Evolutionary conservation across 169 alveolate genomes (phyloP).

Genomic region (Cryptosporidium sp.): DNA sequence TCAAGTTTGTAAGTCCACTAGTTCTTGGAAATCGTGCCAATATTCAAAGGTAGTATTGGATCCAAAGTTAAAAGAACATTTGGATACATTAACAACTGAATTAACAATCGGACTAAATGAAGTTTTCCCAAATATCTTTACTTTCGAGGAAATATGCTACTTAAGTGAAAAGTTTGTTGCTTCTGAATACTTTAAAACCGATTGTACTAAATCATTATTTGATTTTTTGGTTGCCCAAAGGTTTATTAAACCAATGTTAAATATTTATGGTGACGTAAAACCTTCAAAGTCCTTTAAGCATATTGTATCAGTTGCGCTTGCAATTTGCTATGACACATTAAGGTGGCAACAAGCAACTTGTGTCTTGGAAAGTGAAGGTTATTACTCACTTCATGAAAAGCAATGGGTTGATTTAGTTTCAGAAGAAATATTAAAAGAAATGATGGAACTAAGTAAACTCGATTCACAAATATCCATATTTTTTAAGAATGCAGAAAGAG

Average conservation of each 20-base stretch:
- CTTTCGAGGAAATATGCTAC: conserved; percentile 63
- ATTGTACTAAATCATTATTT: conserved; percentile 20
- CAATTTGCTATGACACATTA: conserved; percentile 63
- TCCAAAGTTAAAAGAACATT: conserved; percentile 46
- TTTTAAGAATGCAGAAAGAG: conserved; percentile 61
- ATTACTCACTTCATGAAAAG: conserved; percentile 32
- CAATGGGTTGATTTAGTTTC: conserved; percentile 73
- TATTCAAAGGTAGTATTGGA: conserved; percentile 40
- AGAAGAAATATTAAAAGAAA: conserved; percentile 48
- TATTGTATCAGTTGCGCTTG: conserved; percentile 35
- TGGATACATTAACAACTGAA: conserved; percentile 47
- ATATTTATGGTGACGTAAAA: conserved; percentile 48
- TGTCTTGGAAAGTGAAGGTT: neutral
- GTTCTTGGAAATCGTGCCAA: conserved; percentile 69
- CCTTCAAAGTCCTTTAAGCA: conserved; percentile 43
- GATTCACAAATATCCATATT: conserved; percentile 31
- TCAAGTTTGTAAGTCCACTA: conserved; percentile 61
- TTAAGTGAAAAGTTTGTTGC: conserved; percentile 59
- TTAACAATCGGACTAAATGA: conserved; percentile 64
- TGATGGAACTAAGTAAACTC: conserved; percentile 1
- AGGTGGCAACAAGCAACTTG: conserved; percentile 74
- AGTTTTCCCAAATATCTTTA: conserved; percentile 26
- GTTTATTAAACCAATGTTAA: conserved; percentile 35
- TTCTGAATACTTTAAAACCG: conserved; percentile 61
- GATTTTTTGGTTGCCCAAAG: conserved; percentile 28